These are phyloP conservation scores for Fusarium algeriense DNA, from an alignment of 2,329 filamentous ascomycete species.

Conservation along the genomic window DNA sequence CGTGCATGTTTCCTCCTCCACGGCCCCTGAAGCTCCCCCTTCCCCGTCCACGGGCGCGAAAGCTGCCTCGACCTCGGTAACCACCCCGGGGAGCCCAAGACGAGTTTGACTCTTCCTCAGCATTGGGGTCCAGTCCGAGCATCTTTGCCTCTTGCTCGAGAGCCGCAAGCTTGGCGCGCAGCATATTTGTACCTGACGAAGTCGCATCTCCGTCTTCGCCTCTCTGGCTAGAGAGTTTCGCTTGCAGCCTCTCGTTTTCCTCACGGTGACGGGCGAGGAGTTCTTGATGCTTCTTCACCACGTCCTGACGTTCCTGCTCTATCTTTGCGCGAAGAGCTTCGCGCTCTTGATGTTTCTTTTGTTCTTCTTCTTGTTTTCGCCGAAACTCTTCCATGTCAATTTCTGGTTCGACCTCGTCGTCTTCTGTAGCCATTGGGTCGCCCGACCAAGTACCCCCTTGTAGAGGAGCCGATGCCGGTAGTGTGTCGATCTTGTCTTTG, in stretches of 20 bases:
- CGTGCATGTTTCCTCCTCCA: constrained; percentile 62
- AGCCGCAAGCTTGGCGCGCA: constrained; percentile 79
- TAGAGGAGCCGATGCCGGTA: constrained; percentile 45
- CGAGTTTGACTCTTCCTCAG: constrained; percentile 55
- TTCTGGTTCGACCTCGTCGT: constrained; percentile 59
- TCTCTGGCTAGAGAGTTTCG: constrained; percentile 58
- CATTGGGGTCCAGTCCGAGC: constrained; percentile 74
- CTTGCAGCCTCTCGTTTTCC: constrained; percentile 74
- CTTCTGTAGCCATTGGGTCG: constrained; percentile 29
- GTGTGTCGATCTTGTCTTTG: constrained; percentile 62
- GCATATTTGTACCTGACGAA: constrained; percentile 68
- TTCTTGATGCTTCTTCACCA: constrained; percentile 74
- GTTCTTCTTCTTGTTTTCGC: constrained; percentile 77
- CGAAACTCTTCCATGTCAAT: constrained; percentile 78
- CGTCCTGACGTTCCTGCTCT: constrained; percentile 70
- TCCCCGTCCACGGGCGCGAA: constrained; percentile 46
- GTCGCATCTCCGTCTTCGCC: constrained; percentile 45
- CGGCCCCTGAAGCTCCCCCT: constrained; percentile 58
- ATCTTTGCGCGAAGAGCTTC: constrained; percentile 72
- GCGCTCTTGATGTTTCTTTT: constrained; percentile 76
- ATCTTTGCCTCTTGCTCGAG: constrained; percentile 78
- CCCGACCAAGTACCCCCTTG: constrained; percentile 46
- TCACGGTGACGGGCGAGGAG: constrained; percentile 73
- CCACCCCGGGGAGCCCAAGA: constrained; percentile 47
- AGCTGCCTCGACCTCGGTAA: constrained; percentile 50